Base-by-base conservation (phyloP, 23 red algal genomes). In the Gracilaria domingensis region DNA sequence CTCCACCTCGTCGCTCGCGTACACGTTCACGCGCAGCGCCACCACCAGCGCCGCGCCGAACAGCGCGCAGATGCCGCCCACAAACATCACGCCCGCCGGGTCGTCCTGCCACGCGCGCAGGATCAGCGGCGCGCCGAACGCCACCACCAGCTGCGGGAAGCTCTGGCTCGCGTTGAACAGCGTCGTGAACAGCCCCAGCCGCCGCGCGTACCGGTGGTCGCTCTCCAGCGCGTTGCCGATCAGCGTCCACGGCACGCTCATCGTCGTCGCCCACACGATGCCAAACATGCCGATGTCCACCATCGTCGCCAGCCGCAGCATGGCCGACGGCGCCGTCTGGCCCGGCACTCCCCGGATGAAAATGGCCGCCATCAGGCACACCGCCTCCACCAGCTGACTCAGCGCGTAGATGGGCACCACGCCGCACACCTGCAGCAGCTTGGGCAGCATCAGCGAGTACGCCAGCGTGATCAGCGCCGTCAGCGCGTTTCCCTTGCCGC, bases 211-310 rank as follows among this genome's bases (percentile, higher is more conserved):
- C 45, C 80, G 66, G 34, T 92, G 75, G 56, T 80, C 86, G 21
- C 64, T 58, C 20, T 90, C 71, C 45, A 98, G 55, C 42, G 87
- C 89, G 32, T 81, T 60, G 23, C 96, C 96, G 34, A 98, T 79
- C 32, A 98, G 51, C 0, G 93, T 92, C 96, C 96, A 98, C 4
- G 95, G 95, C 16, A 98, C 73, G 25, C 89, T 88, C 88, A 98
- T 98, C 23, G 93, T 95, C 1, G 88, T 93, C 12, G 96, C 92
- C 96, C 93, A 95, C 56, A 94, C 83, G 17, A 98, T 57, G 1
- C 96, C 96, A 75, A 98, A 88, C 66, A 78, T 51, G 20, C 85
- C 93, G 30, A 95, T 95, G 26, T 81, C 80, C 54, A 72, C 17
- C 34, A 95, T 18, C 30, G 85, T 66, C 29, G 85, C 93, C 23